Base-by-base conservation (phyloP, 305 asterid genomes). In the Ajuga reptans region DNA sequence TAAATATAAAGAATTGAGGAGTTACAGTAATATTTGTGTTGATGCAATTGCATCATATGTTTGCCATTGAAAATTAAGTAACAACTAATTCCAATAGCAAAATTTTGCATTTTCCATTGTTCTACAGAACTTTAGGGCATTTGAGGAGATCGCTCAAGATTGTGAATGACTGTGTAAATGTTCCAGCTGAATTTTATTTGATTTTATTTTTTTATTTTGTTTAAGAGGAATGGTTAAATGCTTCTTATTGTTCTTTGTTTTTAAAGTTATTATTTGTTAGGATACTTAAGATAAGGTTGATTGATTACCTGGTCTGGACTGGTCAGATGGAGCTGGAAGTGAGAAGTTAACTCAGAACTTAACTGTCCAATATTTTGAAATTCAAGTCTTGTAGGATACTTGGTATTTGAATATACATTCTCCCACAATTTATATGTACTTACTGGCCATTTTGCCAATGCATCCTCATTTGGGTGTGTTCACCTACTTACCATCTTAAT, bases 321-420 rank as follows among this genome's bases (percentile, higher is more conserved):
- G 75, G 72, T 76, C 58, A 31, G 76, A 29, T 54, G 70, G 69
- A 21, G 54, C 34, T 41, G 66, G 50, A 42, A 29, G 65, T 66
- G 56, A 16, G 65, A 17, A 31, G 46, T 54, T n/a, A 58, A 58
- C 9, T 29, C 46, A 15, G 11, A 15, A 12, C 45, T 21, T 43
- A 34, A 55, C 29, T 52, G 72, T 69, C 34, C 39, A 49, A 34
- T 29, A 10, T 36, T 15, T 43, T 46, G 70, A 57, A 50, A 57
- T 63, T 56, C 10, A 37, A 18, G 39, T 42, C 67, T 64, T 49
- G 4, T 68, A 9, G 31, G 14, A 31, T 54, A 55, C 49, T 62
- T 61, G 29, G 34, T 62, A 64, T 42, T 58, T 47, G 14, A 49
- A 43, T 41, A 4, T 29, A 27, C 4, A 6, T 50, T 37, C 58